phyloP scores from a whole-genome alignment of 148 eudicot genomes.

The Nepenthes gracilis region DNA sequence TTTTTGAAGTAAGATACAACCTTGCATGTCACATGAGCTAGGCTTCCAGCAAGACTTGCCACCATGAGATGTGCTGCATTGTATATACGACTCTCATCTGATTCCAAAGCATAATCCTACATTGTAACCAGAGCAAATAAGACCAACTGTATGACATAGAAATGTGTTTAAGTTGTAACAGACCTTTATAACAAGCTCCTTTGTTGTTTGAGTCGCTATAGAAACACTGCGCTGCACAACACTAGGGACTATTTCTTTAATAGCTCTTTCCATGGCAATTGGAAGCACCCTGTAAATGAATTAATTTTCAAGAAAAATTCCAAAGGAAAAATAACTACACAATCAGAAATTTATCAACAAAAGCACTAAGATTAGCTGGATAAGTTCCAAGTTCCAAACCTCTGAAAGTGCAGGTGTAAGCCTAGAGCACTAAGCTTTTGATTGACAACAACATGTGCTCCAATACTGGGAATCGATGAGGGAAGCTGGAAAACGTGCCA shows the following conservation, averaged over 20 bases:
- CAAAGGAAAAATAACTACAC: background rate
- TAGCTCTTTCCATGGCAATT: slow-evolving; percentile 79
- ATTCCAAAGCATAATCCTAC: slow-evolving; percentile 96
- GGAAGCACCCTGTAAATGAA: slow-evolving; percentile 57
- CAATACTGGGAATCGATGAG: slow-evolving; percentile 51
- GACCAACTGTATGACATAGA: background rate
- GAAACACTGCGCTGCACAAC: slow-evolving; percentile 96
- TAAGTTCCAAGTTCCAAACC: slow-evolving; percentile 31
- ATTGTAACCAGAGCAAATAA: slow-evolving; percentile 2
- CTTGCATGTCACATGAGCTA: slow-evolving; percentile 99
- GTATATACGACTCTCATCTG: slow-evolving; percentile 73
- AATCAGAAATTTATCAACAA: background rate
- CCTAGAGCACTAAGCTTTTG: slow-evolving; percentile 58
- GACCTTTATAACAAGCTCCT: slow-evolving; percentile 92
- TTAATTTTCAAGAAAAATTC: background rate
- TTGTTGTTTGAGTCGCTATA: slow-evolving; percentile 89
- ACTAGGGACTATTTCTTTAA: slow-evolving; percentile 73
- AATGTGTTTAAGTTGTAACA: slow-evolving; percentile 1
- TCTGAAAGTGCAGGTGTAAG: slow-evolving; percentile 67
- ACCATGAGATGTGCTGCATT: slow-evolving; percentile 98
- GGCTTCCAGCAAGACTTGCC: slow-evolving; percentile 93
- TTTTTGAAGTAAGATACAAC: slow-evolving; percentile 19
- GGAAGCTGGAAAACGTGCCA: slow-evolving; percentile 44
- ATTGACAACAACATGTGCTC: slow-evolving; percentile 72
- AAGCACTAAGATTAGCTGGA: background rate